Evolutionary conservation across 345 rosid genomes (phyloP).

Genomic region (Lepidium didymum): DNA sequence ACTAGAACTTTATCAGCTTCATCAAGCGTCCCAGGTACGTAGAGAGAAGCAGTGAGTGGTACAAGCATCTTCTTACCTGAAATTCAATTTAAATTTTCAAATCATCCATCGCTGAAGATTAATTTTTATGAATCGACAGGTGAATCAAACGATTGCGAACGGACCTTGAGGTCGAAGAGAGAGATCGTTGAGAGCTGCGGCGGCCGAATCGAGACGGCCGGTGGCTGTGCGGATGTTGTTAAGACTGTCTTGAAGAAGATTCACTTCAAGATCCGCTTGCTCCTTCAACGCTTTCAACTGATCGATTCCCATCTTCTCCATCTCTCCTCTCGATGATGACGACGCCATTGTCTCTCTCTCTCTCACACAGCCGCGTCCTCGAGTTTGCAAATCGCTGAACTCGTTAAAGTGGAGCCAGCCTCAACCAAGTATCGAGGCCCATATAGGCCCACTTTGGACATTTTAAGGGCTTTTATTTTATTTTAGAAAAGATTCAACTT

Average conservation of each 20-base stretch:
- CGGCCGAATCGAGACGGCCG: constrained; percentile 66
- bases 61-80: constrained; percentile 75
- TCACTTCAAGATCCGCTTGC: constrained; percentile 86
- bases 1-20: constrained; percentile 76
- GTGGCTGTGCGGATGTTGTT: constrained; percentile 96
- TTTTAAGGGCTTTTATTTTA: not conserved
- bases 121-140: not conserved
- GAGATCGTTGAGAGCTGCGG: constrained; percentile 76
- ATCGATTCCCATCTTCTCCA: constrained; percentile 86
- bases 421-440: not conserved
- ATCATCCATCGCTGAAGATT: not conserved
- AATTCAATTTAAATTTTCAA: not conserved
- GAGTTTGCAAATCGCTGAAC: not conserved
- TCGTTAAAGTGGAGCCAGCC: not conserved
- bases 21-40: constrained; percentile 81
- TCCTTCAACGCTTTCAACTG: constrained; percentile 84
- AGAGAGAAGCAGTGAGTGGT: constrained; percentile 92
- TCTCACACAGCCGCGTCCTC: not conserved
- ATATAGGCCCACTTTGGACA: not conserved
- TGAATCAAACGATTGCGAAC: not conserved
- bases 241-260: constrained; percentile 87
- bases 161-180: constrained; percentile 67
- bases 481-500: no score
- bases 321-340: constrained; percentile 33
- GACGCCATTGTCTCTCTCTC: constrained; percentile 34